Evolutionary conservation across 2,329 filamentous ascomycete genomes (phyloP), one percentile per base, ranked within the genome.

Genomic region (Leptodontidium sp.): DNA sequence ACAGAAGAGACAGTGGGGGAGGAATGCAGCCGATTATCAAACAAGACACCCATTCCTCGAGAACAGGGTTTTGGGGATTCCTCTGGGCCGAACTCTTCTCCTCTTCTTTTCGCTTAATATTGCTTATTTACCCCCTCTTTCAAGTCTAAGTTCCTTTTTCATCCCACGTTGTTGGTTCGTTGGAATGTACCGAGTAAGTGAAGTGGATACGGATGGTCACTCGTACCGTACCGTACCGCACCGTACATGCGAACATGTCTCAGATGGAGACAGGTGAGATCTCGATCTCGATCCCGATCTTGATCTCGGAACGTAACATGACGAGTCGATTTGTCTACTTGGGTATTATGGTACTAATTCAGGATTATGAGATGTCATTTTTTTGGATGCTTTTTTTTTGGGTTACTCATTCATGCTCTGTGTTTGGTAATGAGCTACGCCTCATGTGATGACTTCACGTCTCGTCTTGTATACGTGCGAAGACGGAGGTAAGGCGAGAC

Each of bases 241-340:
- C 47, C 14, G 26, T 5, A 15, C n/a, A 40, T 11, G n/a, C 6
- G 35, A 17, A 43, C 14, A 43, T 59, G 55, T 59, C 38, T 59
- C 11, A 59, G 55, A 59, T 59, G 55, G 35, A 59, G 35, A 40
- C n/a, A 8, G 21, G 35, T 59, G 55, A 45, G 55, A 59, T 59
- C 55, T 21, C 17, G 32, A 53, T 53, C 38, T 26, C n/a, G 55
- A 40, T 45, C 12, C 4, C 9, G 21, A 15, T n/a, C 4, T 8
- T n/a, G 32, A 8, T 26, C 49, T 21, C 1, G n/a, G 11, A 59
- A 29, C 40, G 6, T 26, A n/a, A 59, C n/a, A 21, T 21, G 35
- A 43, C 55, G 11, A 14, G 38, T 59, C 21, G 26, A 5, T 17
- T 26, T 14, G 2, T 12, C 38, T 21, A 9, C 6, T 12, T 29